Conservation (phyloP, 495 filamentous ascomycete genomes). For the Penicillium crystallinum region DNA sequence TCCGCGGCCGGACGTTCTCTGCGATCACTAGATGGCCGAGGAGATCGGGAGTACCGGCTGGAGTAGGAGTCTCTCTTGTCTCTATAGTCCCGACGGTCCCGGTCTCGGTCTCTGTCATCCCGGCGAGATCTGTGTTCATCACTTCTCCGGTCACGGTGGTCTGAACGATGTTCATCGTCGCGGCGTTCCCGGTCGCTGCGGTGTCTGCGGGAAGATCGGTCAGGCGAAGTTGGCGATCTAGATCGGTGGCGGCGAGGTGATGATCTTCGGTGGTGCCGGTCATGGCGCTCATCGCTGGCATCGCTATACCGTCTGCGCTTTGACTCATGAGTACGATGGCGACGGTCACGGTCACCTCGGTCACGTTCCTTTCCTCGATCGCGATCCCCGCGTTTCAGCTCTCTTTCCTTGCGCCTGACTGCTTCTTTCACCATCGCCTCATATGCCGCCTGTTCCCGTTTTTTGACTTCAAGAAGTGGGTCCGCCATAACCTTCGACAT, state of each 20-base stretch:
- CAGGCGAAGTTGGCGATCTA: slow-evolving; percentile 28
- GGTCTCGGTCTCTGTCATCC: slow-evolving; percentile 20
- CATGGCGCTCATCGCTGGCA: slow-evolving; percentile 23
- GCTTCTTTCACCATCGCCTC: slow-evolving; percentile 86
- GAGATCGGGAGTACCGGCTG: slow-evolving; percentile 15
- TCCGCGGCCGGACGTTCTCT: slow-evolving; percentile 4
- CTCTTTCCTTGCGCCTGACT: slow-evolving; percentile 61
- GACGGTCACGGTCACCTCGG: slow-evolving; percentile 11
- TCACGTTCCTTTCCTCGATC: slow-evolving; percentile 19
- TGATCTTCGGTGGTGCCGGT: slow-evolving; percentile 20
- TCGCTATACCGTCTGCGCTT: slow-evolving; percentile 27
- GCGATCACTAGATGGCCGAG: slow-evolving; percentile 7
- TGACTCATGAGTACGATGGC: slow-evolving; percentile 21
- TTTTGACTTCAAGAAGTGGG: slow-evolving; percentile 86
- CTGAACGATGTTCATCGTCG: slow-evolving; percentile 15
- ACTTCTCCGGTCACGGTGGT: slow-evolving; percentile 19
- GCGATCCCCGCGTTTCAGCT: slow-evolving; percentile 49
- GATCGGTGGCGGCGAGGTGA: slow-evolving; percentile 30
- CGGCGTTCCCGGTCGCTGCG: slow-evolving; percentile 28
- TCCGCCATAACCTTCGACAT: slow-evolving; percentile 82
- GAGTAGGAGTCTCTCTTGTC: slow-evolving; percentile 17
- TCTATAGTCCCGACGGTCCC: slow-evolving; percentile 13
- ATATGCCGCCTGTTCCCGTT: slow-evolving; percentile 84
- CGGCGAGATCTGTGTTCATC: slow-evolving; percentile 16
- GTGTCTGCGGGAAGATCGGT: slow-evolving; percentile 24